phyloP scores from a whole-genome alignment of 2,329 filamentous ascomycete genomes.

The Aureobasidium melanogenum region DNA sequence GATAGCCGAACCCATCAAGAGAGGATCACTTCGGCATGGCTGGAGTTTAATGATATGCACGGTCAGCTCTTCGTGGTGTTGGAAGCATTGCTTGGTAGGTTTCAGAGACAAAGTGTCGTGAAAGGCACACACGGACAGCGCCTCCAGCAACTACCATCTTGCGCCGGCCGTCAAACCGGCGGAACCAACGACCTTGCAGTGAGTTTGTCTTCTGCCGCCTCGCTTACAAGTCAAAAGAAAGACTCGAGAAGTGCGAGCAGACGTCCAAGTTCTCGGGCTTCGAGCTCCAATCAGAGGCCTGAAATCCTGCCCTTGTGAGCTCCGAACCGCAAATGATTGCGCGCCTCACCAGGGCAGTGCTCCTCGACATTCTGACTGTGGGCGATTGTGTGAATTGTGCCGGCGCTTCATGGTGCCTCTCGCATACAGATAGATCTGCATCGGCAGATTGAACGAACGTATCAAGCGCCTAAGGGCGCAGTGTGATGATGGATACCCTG shows the following conservation, averaged over 20 bases:
- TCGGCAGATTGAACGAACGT: background rate
- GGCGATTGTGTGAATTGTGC: background rate
- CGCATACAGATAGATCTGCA: background rate
- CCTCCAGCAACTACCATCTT: background rate
- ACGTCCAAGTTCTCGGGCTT: slow-evolving; percentile 3
- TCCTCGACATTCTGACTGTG: background rate
- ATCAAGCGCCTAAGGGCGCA: background rate
- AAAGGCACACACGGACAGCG: slow-evolving; percentile 5
- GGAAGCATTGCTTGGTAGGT: slow-evolving; percentile 4
- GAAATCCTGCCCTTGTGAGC: background rate
- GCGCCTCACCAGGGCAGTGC: slow-evolving; percentile 3
- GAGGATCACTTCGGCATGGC: slow-evolving; percentile 10
- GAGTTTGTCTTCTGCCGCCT: slow-evolving; percentile 2
- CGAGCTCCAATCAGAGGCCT: slow-evolving; percentile 1
- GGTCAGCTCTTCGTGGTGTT: slow-evolving; percentile 1
- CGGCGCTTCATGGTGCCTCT: background rate
- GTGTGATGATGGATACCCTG: background rate
- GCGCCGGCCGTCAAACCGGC: slow-evolving; percentile 7
- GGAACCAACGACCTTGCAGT: background rate
- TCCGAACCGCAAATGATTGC: background rate
- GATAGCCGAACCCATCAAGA: slow-evolving; percentile 11
- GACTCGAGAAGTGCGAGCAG: background rate
- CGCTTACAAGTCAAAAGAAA: slow-evolving; percentile 4
- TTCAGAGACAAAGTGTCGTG: background rate
- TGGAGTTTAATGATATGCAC: slow-evolving; percentile 11